Base-by-base conservation (phyloP, 2,329 filamentous ascomycete genomes). In the Cryphonectria parasitica region DNA sequence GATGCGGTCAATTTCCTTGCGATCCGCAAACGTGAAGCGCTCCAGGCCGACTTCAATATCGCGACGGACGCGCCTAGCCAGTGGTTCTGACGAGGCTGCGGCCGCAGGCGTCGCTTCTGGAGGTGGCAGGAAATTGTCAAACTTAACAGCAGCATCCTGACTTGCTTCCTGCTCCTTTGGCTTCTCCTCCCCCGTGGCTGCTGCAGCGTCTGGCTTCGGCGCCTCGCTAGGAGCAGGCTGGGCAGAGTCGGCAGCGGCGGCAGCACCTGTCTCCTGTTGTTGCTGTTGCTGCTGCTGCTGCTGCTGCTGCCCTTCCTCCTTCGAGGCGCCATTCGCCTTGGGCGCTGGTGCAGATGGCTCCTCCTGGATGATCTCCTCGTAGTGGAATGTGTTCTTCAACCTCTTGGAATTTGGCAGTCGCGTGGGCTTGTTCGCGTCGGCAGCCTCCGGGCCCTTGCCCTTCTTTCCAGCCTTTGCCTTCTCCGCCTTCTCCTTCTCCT, bases 31-130 rank as follows among this genome's bases (percentile, higher is more conserved):
- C 71, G 84, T 86, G 81, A 92, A 95, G 71, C 93, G 88, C 81
- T 96, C 93, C 1, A 89, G 84, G 0, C 93, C 93, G 61, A 96
- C 88, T 76, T 95, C 92, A 72, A 95, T 88, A 77, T 95, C 89
- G 70, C 85, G 86, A 56, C 91, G 83, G 65, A 89, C 80, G 28
- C 86, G 86, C 78, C 85, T 88, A n/a, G 87, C 85, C 69, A 86
- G 80, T 69, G 82, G 80, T 75, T 87, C 81, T 2, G 83, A 82
- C 1, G 73, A 69, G 17, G 69, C 65, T 6, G 71, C 68, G 6
- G 73, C 64, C 19, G 75, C 69, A 11, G 71, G 61, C 15, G 76
- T 34, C 8, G 74, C 66, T 17, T 76, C 74, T 36, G 73, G 68
- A 13, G 72, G 71, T 28, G 76, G 72, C 36, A 75, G 68, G 70